Evolutionary conservation across 306 rosid species (phyloP).

Genomic region (Alnus glutinosa): DNA sequence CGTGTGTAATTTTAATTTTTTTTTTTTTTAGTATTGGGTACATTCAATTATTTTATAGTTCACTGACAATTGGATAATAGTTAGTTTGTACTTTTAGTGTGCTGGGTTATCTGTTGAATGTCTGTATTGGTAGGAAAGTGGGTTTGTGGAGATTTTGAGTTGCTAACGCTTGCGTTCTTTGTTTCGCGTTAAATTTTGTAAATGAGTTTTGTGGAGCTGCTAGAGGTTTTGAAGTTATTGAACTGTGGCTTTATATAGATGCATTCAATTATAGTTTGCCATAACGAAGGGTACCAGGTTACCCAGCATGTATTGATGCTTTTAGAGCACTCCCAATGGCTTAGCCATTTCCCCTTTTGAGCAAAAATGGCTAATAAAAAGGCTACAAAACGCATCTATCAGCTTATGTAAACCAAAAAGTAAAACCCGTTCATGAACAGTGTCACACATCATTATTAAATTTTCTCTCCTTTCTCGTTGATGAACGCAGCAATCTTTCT

Average conservation of each 20-base stretch:
- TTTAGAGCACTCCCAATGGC: neutral
- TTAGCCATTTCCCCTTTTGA: too few relatives aligned
- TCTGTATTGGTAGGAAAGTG: neutral
- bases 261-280: neutral
- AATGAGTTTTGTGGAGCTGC: neutral
- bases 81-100: neutral
- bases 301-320: neutral
- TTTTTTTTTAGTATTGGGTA: neutral
- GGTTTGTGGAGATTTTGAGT: neutral
- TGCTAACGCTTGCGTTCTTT: neutral
- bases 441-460: too few relatives aligned
- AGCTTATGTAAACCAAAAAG: too few relatives aligned
- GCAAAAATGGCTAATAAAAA: too few relatives aligned
- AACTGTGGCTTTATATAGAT: neutral
- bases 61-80: neutral
- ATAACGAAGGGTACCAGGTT: neutral
- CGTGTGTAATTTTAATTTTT: neutral
- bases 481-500: too few relatives aligned
- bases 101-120: neutral
- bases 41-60: neutral
- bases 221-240: neutral
- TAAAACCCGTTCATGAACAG: too few relatives aligned
- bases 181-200: neutral
- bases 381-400: too few relatives aligned
- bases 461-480: too few relatives aligned